phyloP scores from a whole-genome alignment of 2,329 filamentous ascomycete genomes.

The Colletotrichum sp. region DNA sequence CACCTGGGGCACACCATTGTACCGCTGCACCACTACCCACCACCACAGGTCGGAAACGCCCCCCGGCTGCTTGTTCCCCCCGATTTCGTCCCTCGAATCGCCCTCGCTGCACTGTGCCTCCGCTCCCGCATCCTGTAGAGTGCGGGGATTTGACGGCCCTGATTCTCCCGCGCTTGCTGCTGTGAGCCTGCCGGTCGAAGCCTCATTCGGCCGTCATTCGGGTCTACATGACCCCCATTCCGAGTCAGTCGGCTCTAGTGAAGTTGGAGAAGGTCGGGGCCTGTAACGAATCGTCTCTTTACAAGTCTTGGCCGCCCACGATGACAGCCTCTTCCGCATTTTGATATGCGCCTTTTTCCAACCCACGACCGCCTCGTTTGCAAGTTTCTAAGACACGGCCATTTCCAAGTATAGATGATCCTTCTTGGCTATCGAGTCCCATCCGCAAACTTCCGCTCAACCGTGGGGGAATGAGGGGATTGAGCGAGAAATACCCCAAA shows the following conservation, averaged over 20 bases:
- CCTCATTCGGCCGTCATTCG: constrained; percentile 5
- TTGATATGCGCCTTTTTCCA: constrained; percentile 14
- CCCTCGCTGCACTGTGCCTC: constrained; percentile 15
- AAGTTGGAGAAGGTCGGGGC: constrained; percentile 3
- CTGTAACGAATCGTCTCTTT: neutral
- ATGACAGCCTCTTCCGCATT: neutral
- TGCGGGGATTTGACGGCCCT: constrained; percentile 22
- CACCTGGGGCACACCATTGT: neutral
- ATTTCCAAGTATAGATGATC: constrained; percentile 14
- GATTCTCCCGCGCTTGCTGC: constrained; percentile 16
- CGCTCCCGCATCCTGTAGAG: constrained; percentile 17
- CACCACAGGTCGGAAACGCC: constrained; percentile 1
- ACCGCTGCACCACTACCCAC: constrained; percentile 12
- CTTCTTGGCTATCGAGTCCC: constrained; percentile 5
- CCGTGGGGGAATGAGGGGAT: neutral
- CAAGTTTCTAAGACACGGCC: constrained; percentile 5
- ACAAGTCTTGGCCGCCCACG: constrained; percentile 1
- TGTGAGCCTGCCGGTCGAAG: neutral
- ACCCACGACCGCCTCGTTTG: constrained; percentile 13
- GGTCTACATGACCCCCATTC: constrained; percentile 11
- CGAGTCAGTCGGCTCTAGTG: constrained; percentile 11
- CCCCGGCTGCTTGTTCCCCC: constrained; percentile 5
- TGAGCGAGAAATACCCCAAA: constrained; percentile 2
- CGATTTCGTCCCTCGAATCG: constrained; percentile 4
- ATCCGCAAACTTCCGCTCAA: constrained; percentile 12